Evolutionary conservation across 202 grass and related monocot genomes (phyloP), one percentile per base, ranked within the genome.

Genomic region (Eragrostis tef): DNA sequence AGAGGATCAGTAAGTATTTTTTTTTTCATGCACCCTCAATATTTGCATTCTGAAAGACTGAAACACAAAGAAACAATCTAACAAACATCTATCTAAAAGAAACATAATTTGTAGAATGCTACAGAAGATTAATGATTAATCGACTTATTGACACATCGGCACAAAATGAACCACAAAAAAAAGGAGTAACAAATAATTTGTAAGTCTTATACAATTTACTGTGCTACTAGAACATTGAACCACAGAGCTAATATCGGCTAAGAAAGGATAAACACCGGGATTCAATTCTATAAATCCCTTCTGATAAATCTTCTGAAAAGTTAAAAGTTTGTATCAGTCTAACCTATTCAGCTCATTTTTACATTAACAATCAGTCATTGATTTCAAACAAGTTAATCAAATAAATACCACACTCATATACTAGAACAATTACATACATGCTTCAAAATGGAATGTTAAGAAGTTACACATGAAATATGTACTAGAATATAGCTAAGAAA

Each of bases 131-230:
- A 60, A 77, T 25, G 21, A 4, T 59, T 24, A 60, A 25, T 60
- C 57, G 3, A 60, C 22, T 12, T 22, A 24, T 49, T 11, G 22
- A 49, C 24, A 44, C n/a, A 36, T 20, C 61, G 27, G 0, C 58
- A 79, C 34, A 75, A 67, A 20, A 42, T 64, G 53, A 65, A 51
- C 15, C 15, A 10, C 12, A 27, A 10, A 11, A 34, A 7, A 77
- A 64, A 49, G 39, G 13, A 78, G 17, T 20, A 6, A 51, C 9
- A 53, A 43, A 12, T 26, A 82, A 57, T 25, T 62, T 27, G 15
- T 4, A 77, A n/a, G 57, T 77, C 45, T 47, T 74, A 13, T 67
- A 79, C 41, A 78, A 4, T n/a, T 83, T 73, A 79, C 79, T 51
- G 66, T 16, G 6, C 5, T 20, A 59, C 2, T 41, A 41, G 83